phyloP scores from a whole-genome alignment of 2,329 filamentous ascomycete genomes.

The Diaporthe vexans region DNA sequence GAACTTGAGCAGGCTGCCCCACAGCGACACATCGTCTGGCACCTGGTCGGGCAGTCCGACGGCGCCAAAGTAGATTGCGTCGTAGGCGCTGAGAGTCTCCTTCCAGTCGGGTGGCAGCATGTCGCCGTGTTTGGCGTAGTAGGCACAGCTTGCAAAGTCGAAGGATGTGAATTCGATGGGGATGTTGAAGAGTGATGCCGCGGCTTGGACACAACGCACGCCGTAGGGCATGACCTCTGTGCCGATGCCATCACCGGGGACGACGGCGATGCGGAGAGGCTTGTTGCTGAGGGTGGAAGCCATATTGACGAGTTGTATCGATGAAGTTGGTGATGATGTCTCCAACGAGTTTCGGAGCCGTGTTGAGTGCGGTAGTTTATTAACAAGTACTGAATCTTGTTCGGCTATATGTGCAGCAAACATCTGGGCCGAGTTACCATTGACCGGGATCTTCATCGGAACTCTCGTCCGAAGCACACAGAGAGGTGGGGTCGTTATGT shows the following conservation, averaged over 20 bases:
- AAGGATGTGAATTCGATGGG: constrained; percentile 73
- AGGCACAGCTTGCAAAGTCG: constrained; percentile 76
- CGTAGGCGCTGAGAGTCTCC: constrained; percentile 68
- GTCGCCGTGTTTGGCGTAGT: constrained; percentile 61
- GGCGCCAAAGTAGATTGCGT: constrained; percentile 78
- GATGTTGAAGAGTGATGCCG: constrained; percentile 62
- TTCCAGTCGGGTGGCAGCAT: constrained; percentile 62
- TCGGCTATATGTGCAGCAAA: background rate
- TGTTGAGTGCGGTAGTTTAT: background rate
- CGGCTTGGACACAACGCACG: constrained; percentile 70
- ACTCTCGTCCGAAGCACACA: background rate
- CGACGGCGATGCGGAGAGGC: constrained; percentile 65
- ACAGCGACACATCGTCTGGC: constrained; percentile 77
- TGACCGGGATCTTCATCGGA: background rate
- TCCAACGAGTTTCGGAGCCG: background rate
- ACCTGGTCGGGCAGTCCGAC: constrained; percentile 70
- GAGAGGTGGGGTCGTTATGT: background rate
- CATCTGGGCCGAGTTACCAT: background rate
- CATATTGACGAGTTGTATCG: background rate
- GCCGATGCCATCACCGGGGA: constrained; percentile 79
- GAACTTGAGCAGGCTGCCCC: constrained; percentile 76
- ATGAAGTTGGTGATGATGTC: background rate
- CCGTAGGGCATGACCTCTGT: constrained; percentile 76
- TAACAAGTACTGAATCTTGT: background rate
- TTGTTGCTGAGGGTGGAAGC: background rate